Evolutionary conservation across 108 stramenopile species (phyloP), one percentile per base, ranked within the genome.

Genomic region (Nitzschia sp.): DNA sequence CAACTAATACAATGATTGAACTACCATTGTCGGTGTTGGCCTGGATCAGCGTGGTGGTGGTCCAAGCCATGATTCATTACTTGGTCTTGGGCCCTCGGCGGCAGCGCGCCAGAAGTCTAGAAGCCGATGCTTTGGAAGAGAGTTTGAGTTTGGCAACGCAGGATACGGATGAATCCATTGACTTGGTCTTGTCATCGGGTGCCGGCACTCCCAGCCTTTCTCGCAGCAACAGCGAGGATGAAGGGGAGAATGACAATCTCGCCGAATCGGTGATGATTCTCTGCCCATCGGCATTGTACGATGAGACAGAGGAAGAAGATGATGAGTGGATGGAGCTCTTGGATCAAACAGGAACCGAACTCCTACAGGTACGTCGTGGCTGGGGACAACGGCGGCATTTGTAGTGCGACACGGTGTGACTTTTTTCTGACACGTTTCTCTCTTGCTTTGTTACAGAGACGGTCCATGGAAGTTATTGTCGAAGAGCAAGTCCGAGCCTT

Each of bases 51-150:
- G 77, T 78, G 8, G 77, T 78, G 20, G 10, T 72, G 6, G 57
- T 78, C 41, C 77, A 78, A 52, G 71, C 71, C 15, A 41, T 78
- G 8, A 38, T 78, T 15, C 77, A 78, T 56, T 78, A 50, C 56
- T 44, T 71, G n/a, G 59, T 78, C n/a, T 67, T 78, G 1, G 71
- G 67, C 57, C 46, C 58, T 44, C 24, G 71, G 26, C 40, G 66
- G 34, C 57, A 53, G 11, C n/a, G 57, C 38, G 70, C 41, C n/a
- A 53, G n/a, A 10, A 10, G 12, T 10, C 38, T 41, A 17, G 76
- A 71, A 24, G 69, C 44, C 8, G 2, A 41, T 8, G 22, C 59
- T 7, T 37, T 75, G 53, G 74, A 75, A 22, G 75, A 76, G 61
- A 60, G 42, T 48, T 29, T 75, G 19, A 76, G 75, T 29, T 51